Percentiles rank a stretch among this genome's conserved stretches.
These are phyloP conservation scores for Beauveria rudraprayagi DNA, from an alignment of 2,329 filamentous ascomycete species.

Conservation along the genomic window DNA sequence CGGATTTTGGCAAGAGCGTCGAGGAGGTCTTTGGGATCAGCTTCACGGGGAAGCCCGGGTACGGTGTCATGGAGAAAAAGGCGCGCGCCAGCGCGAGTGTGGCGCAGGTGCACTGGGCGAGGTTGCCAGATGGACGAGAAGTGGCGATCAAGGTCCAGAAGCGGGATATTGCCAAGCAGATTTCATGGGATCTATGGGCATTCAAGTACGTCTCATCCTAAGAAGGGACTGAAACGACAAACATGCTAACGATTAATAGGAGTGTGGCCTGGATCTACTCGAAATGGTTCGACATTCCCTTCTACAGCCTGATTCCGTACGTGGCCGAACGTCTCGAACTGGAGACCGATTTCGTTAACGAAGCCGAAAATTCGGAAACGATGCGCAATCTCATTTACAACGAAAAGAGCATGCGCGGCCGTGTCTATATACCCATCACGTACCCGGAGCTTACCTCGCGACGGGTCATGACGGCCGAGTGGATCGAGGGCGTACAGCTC, in stretches of 20 bases:
- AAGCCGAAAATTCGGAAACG: slow-evolving; percentile 77
- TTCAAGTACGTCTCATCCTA: slow-evolving; percentile 60
- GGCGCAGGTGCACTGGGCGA: slow-evolving; percentile 94
- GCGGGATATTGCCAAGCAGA: slow-evolving; percentile 82
- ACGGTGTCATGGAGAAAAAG: slow-evolving; percentile 53
- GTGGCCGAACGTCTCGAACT: slow-evolving; percentile 85
- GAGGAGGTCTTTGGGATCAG: slow-evolving; percentile 92
- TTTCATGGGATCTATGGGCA: slow-evolving; percentile 91
- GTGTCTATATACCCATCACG: slow-evolving; percentile 82
- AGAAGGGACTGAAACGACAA: background rate
- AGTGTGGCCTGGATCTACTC: slow-evolving; percentile 78
- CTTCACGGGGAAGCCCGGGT: slow-evolving; percentile 62
- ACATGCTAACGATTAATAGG: slow-evolving; percentile 30
- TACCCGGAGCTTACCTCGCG: slow-evolving; percentile 75
- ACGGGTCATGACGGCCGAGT: slow-evolving; percentile 88
- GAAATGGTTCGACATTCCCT: slow-evolving; percentile 83
- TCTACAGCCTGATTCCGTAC: slow-evolving; percentile 86
- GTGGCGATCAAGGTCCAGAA: slow-evolving; percentile 97
- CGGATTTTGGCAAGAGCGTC: slow-evolving; percentile 79
- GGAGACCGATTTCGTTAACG: slow-evolving; percentile 91
- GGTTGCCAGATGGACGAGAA: slow-evolving; percentile 76
- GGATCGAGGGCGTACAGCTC: slow-evolving; percentile 89
- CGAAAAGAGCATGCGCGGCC: slow-evolving; percentile 66
- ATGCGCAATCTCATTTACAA: slow-evolving; percentile 71
- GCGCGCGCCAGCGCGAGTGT: slow-evolving; percentile 78